Conservation (phyloP, 306 rosid genomes). For the Lathyrus oleraceus region DNA sequence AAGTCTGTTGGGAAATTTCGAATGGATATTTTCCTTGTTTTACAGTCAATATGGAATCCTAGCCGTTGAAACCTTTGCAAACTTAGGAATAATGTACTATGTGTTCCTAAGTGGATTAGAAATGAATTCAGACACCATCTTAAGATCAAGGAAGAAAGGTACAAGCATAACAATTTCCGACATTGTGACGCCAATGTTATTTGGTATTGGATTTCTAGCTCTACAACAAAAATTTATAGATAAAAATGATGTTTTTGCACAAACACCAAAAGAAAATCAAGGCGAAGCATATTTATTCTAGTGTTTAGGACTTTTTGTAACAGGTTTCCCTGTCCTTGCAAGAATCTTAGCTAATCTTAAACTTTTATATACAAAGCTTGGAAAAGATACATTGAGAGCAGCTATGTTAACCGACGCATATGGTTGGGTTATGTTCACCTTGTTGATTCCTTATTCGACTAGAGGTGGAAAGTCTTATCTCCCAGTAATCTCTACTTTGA, state of each 20-base stretch:
- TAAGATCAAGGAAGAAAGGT: constrained; percentile 27
- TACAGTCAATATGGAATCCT: not conserved
- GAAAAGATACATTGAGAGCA: constrained; percentile 33
- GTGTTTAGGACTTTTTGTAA: constrained; percentile 28
- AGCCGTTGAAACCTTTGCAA: constrained; percentile 22
- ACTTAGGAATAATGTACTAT: constrained; percentile 30
- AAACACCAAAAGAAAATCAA: no score
- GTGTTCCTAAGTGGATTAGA: constrained; percentile 45
- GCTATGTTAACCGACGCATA: constrained; percentile 40
- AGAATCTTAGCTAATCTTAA: constrained; percentile 41
- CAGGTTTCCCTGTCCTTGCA: constrained; percentile 43
- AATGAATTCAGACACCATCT: no score
- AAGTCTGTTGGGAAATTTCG: not conserved
- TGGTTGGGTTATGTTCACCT: no score
- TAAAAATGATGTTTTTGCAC: not conserved
- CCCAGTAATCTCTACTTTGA: no score
- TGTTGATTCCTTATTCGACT: no score
- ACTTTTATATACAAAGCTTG: constrained; percentile 40
- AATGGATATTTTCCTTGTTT: not conserved
- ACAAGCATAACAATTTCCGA: constrained; percentile 22
- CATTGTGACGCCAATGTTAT: constrained; percentile 28
- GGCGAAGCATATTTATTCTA: no score
- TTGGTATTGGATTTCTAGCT: constrained; percentile 28
- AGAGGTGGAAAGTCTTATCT: no score
- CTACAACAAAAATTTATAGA: not conserved